Conservation (phyloP, 208 protist species). For the Trypanosoma scelopori region DNA sequence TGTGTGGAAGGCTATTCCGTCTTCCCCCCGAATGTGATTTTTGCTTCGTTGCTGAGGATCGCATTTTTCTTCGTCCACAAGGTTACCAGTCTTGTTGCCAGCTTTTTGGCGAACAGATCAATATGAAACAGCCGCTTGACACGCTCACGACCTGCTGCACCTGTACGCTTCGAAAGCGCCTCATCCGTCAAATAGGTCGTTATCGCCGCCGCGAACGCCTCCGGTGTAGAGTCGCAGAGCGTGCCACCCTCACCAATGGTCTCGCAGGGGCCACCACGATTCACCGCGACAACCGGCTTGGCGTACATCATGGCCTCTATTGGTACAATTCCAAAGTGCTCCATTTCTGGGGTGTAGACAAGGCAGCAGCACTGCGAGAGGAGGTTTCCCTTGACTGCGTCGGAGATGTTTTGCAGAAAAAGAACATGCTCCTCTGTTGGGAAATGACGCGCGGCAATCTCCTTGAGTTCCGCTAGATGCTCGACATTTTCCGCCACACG, state of each 20-base stretch:
- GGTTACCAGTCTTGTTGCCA: constrained; percentile 35
- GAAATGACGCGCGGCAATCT: constrained; percentile 28
- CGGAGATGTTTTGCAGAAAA: constrained; percentile 85
- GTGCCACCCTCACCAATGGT: constrained; percentile 73
- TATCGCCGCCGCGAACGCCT: constrained; percentile 67
- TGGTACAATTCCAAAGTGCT: constrained; percentile 96
- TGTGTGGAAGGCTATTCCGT: too few species aligned
- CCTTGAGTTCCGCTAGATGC: constrained; percentile 73
- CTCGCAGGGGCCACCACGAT: constrained; percentile 93
- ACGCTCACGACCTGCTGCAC: constrained; percentile 45
- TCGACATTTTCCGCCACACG: constrained; percentile 80
- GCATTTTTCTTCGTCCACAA: constrained; percentile 14
- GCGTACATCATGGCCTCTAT: constrained; percentile 81
- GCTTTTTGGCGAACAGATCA: constrained; percentile 53
- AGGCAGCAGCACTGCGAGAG: constrained; percentile 73
- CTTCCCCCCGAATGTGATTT: too few species aligned
- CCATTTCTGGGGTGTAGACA: constrained; percentile 93
- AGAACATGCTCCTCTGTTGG: constrained; percentile 49
- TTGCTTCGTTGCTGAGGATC: too few species aligned
- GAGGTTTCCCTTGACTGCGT: constrained; percentile 64
- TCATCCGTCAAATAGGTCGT: constrained; percentile 35
- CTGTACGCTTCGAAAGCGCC: constrained; percentile 30
- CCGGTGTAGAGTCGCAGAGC: constrained; percentile 52
- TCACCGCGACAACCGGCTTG: constrained; percentile 90
- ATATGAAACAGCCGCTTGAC: constrained; percentile 44